Conservation (phyloP, 371 early-diverging fungal species). For the Nematocida major region DNA sequence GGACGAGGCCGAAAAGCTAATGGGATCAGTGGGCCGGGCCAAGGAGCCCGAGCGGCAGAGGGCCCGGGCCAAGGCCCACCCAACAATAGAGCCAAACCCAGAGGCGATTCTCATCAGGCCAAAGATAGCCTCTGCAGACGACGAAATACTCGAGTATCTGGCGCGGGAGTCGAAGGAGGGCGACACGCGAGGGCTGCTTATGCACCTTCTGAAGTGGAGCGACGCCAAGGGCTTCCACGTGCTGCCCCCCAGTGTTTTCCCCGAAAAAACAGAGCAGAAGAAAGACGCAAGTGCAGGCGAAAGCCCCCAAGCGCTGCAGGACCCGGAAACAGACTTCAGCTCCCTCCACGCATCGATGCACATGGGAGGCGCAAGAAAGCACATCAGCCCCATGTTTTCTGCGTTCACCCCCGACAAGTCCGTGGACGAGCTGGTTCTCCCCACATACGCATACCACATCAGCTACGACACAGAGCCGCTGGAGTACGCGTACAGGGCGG, state of each 20-base stretch:
- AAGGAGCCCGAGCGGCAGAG: conserved; percentile 49
- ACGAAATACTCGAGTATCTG: conserved; percentile 45
- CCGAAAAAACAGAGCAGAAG: background rate
- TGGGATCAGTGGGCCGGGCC: conserved; percentile 54
- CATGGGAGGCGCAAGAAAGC: background rate
- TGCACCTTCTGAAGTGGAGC: conserved; percentile 45
- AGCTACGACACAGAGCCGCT: conserved; percentile 27
- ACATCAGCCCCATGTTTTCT: conserved; percentile 44
- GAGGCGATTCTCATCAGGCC: conserved; percentile 33
- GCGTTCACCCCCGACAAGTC: conserved; percentile 40
- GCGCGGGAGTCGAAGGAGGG: conserved; percentile 48
- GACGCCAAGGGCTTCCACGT: conserved; percentile 13
- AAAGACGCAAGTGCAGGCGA: background rate
- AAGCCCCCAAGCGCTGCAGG: background rate
- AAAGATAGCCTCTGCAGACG: conserved; percentile 10
- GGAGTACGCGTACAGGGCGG: background rate
- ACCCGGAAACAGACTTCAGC: background rate
- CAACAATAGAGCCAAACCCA: conserved; percentile 39
- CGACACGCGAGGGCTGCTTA: conserved; percentile 49
- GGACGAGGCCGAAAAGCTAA: conserved; percentile 79
- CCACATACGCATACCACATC: conserved; percentile 47
- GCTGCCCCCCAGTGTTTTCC: background rate
- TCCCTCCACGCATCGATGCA: background rate
- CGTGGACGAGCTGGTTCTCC: conserved; percentile 21
- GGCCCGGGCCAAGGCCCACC: conserved; percentile 15